Evolutionary conservation across 73 alveolate genomes (phyloP), one percentile per base, ranked within the genome.

Genomic region (Tetrahymena borealis): DNA sequence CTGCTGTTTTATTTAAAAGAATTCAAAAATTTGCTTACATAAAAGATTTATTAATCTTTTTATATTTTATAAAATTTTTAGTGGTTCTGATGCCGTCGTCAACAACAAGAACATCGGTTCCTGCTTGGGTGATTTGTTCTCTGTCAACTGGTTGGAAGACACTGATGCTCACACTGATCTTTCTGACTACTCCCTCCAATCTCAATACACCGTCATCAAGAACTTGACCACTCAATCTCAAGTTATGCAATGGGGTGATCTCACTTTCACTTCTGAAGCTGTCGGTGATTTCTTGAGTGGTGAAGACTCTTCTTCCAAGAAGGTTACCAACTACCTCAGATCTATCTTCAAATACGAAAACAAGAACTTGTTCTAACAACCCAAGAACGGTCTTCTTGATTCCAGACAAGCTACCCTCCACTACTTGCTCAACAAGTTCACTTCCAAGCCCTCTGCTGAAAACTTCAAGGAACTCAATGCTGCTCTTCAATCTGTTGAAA

Each of bases 81-180:
- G 85, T 28, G 85, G 85, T 60, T 97, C 96, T 41, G 99, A 97
- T 33, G 99, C 98, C 77, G 78, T 37, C 85, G 98, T 98, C 39
- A 91, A 97, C 79, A 99, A 99, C 93, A 95, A 95, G 93, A 96
- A 94, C 97, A 94, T 99, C 91, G 99, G 99, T 79, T 95, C 99
- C 42, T 99, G 99, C 98, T 95, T 99, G 42, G 99, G 99, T 13
- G 99, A 99, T 94, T 98, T 97, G 94, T 99, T 95, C 97, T 96
- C 99, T 36, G 98, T 97, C 36, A 98, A 96, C 96, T 99, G 99
- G 99, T 97, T 99, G 99, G 99, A 99, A 97, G 99, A 98, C 92
- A 91, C 98, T 38, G 99, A 98, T 91, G 85, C 85, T 60, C 85
- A 20, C 16, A 94, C 96, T 32, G 95, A 94, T 78, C 97, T 95